Evolutionary conservation across 495 filamentous ascomycete genomes (phyloP), one percentile per base, ranked within the genome.

Genomic region (Aspergillus carlsbadensis): DNA sequence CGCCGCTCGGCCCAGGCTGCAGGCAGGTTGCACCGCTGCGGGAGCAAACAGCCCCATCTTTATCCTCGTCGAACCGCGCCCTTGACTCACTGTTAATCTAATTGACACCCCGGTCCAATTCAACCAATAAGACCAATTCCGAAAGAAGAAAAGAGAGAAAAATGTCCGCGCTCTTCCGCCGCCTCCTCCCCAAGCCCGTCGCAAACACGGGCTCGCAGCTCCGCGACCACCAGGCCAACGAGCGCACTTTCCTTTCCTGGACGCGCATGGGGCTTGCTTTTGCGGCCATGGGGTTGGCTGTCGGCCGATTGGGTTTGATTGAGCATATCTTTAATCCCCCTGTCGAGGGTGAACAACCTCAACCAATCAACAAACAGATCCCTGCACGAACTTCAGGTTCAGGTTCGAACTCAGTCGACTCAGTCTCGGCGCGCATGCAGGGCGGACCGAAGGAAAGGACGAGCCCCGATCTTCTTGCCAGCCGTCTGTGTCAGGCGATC

Each of bases 211-310:
- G 68, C 43, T 68, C 65, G 4, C 65, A 70, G 44, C 63, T 78
- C 6, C 77, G 78, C 52, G 78, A 81, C 61, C 75, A 81, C 54
- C 73, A 79, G 33, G 78, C 80, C 56, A 76, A 75, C 57, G 80
- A 83, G 64, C 75, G 80, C 3, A 83, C 80, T n/a, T 81, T 79
- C 58, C 71, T 83, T 10, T 74, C 78, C 40, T 81, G 77, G 78
- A 75, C 73, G 2, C 72, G 78, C 15, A 79, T 76, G 42, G 78
- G 76, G n/a, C 75, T 83, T 11, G 78, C 74, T 17, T 80, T 81
- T 26, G 67, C 63, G 3, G 67, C 65, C 58, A 74, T 81, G 54
- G 76, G 73, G 5, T 69, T 83, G 5, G 78, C 78, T 5, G 67
- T 83, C 14, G 77, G 66, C 20, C 63, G 67, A 5, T 47, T 71